Percentiles rank a stretch among this genome's conserved stretches.
These are phyloP conservation scores for Aethionema arabicum DNA, from an alignment of 345 rosid genomes.

Conservation along the genomic window DNA sequence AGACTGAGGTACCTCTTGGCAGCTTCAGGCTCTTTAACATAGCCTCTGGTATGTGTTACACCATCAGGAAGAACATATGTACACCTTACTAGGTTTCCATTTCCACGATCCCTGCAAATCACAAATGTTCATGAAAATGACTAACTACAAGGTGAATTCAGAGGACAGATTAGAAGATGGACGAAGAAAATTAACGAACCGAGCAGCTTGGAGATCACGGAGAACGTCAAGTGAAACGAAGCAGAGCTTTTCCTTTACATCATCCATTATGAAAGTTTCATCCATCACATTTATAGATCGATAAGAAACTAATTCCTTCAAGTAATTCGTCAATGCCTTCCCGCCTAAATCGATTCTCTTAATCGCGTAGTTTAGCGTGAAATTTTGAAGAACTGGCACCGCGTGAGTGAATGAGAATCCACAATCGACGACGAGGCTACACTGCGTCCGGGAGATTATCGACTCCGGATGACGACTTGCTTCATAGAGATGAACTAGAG, in stretches of 20 bases:
- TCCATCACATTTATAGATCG: slow-evolving; percentile 81
- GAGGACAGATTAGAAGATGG: not conserved
- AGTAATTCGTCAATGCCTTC: slow-evolving; percentile 84
- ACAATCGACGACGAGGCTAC: slow-evolving; percentile 84
- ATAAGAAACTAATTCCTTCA: slow-evolving; percentile 85
- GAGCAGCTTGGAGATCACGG: slow-evolving; percentile 64
- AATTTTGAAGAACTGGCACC: slow-evolving; percentile 74
- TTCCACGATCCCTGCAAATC: slow-evolving; percentile 53
- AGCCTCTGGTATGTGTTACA: slow-evolving; percentile 71
- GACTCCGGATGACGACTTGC: slow-evolving; percentile 63
- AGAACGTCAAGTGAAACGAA: slow-evolving; percentile 78
- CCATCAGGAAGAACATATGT: slow-evolving; percentile 93
- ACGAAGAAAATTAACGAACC: slow-evolving; percentile 26
- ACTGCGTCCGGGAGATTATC: slow-evolving; percentile 57
- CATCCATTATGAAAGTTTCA: slow-evolving; percentile 78
- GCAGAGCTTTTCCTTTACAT: slow-evolving; percentile 93
- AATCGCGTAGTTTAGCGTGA: slow-evolving; percentile 64
- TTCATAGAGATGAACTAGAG: slow-evolving; percentile 81
- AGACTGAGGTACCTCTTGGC: slow-evolving; percentile 49
- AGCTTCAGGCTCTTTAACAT: slow-evolving; percentile 67
- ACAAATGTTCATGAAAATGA: not conserved
- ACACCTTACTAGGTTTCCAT: slow-evolving; percentile 55
- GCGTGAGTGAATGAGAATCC: slow-evolving; percentile 93
- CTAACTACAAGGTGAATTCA: too few species aligned
- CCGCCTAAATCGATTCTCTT: slow-evolving; percentile 90